These are phyloP conservation scores for Aphanomyces stellatus DNA, from an alignment of 352 stramenopile species.

Conservation along the genomic window DNA sequence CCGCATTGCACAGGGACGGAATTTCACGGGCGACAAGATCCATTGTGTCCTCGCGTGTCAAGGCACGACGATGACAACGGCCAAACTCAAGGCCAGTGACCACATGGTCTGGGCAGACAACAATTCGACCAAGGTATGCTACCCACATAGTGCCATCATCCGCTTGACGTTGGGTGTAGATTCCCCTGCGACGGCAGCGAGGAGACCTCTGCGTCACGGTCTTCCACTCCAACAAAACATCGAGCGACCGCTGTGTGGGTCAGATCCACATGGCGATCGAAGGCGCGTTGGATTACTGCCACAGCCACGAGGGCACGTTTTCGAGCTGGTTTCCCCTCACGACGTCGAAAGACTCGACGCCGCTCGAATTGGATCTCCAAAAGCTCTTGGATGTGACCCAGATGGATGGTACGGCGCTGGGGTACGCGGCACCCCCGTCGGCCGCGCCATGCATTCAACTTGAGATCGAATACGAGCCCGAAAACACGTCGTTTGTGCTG, in stretches of 20 bases:
- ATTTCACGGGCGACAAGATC: conserved; percentile 1
- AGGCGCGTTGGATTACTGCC: conserved; percentile 2
- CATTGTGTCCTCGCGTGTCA: background rate
- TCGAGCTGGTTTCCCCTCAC: conserved; percentile 2
- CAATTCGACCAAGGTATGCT: background rate
- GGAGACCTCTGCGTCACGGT: background rate
- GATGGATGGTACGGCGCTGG: background rate
- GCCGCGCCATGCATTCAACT: background rate
- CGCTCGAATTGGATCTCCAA: conserved; percentile 4
- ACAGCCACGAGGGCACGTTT: background rate
- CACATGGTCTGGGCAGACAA: background rate
- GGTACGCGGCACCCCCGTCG: conserved; percentile 3
- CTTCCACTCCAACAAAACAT: background rate
- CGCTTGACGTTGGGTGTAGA: background rate
- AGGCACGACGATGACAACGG: background rate
- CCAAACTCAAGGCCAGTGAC: conserved; percentile 2
- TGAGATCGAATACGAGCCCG: background rate
- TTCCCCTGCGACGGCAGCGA: conserved; percentile 1
- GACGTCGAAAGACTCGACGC: background rate
- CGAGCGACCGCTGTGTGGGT: background rate
- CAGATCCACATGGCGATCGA: conserved; percentile 2
- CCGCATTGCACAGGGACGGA: background rate
- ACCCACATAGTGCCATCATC: background rate
- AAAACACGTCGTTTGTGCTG: conserved; percentile 5
- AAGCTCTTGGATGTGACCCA: background rate